These are phyloP conservation scores for Sicyos baderoa DNA, from an alignment of 306 rosid species.

Conservation along the genomic window DNA sequence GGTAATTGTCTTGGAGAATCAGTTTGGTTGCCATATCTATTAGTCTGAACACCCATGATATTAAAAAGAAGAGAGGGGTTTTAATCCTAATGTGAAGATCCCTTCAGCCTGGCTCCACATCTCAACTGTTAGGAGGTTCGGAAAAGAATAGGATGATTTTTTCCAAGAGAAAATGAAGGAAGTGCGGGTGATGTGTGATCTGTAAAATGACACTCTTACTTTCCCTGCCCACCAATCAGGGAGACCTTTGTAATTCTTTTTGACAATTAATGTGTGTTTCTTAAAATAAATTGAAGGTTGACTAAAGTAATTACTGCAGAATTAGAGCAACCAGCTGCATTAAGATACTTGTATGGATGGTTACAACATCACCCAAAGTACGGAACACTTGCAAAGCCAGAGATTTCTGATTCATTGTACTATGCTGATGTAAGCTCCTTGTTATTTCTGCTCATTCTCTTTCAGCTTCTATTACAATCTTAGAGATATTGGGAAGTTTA, in stretches of 20 bases:
- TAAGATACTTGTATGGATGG: constrained; percentile 86
- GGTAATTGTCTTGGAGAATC: background rate
- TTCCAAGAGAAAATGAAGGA: background rate
- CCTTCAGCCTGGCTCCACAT: constrained; percentile 1
- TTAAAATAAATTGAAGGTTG: background rate
- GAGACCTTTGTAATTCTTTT: background rate
- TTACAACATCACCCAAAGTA: constrained; percentile 72
- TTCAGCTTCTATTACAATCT: background rate
- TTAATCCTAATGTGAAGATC: background rate
- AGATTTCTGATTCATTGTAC: constrained; percentile 62
- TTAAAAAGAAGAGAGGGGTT: background rate
- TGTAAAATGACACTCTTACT: background rate
- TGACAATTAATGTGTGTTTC: background rate
- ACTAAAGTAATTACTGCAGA: constrained; percentile 41
- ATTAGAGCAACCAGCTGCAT: constrained; percentile 79
- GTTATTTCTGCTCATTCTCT: constrained; percentile 11
- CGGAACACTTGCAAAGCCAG: constrained; percentile 70
- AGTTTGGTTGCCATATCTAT: background rate
- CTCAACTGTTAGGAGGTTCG: constrained; percentile 1
- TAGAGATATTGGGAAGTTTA: background rate
- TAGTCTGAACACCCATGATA: background rate
- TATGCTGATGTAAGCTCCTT: constrained; percentile 77
- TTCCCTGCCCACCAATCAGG: background rate
- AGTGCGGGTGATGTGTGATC: background rate
- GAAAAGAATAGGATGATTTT: background rate